phyloP scores from a whole-genome alignment of 495 filamentous ascomycete genomes.

The Aspergillus carlsbadensis region DNA sequence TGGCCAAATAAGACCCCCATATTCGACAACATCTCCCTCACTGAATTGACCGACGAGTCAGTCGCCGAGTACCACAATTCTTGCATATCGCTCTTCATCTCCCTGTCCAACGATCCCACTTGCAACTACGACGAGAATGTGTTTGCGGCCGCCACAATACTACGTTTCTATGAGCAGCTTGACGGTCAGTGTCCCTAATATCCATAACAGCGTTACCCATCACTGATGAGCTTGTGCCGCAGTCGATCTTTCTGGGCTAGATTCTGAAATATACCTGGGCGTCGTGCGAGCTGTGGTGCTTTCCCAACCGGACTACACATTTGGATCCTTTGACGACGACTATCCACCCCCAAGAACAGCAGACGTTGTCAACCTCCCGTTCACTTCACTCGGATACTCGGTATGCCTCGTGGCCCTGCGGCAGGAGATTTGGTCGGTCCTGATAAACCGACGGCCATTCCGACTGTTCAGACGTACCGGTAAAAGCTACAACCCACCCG shows the following conservation, averaged over 20 bases:
- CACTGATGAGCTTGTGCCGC: too few species aligned
- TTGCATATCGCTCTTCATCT: slow-evolving; percentile 27
- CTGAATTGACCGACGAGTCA: slow-evolving; percentile 20
- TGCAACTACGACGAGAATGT: slow-evolving; percentile 33
- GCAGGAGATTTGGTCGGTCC: slow-evolving; percentile 33
- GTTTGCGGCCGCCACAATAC: slow-evolving; percentile 28
- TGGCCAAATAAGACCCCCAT: slow-evolving; percentile 1
- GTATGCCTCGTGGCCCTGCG: slow-evolving; percentile 30
- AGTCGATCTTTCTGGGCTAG: too few species aligned
- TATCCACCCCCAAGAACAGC: too few species aligned
- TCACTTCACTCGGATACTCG: slow-evolving; percentile 25
- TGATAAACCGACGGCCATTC: slow-evolving; percentile 31
- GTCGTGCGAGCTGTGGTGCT: too few species aligned
- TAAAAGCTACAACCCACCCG: slow-evolving; percentile 20
- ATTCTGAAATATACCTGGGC: too few species aligned
- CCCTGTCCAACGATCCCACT: slow-evolving; percentile 25
- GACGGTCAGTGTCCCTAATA: slow-evolving; percentile 15
- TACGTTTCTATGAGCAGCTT: slow-evolving; percentile 36
- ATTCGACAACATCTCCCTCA: slow-evolving; percentile 18
- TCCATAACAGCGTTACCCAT: background rate
- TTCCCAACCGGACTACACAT: too few species aligned
- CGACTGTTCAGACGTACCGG: slow-evolving; percentile 12
- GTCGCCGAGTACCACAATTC: slow-evolving; percentile 27
- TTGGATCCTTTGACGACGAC: too few species aligned
- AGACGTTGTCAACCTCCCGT: background rate